phyloP scores from a whole-genome alignment of 768 basidiomycete species.

The Boletus rubescentipes region DNA sequence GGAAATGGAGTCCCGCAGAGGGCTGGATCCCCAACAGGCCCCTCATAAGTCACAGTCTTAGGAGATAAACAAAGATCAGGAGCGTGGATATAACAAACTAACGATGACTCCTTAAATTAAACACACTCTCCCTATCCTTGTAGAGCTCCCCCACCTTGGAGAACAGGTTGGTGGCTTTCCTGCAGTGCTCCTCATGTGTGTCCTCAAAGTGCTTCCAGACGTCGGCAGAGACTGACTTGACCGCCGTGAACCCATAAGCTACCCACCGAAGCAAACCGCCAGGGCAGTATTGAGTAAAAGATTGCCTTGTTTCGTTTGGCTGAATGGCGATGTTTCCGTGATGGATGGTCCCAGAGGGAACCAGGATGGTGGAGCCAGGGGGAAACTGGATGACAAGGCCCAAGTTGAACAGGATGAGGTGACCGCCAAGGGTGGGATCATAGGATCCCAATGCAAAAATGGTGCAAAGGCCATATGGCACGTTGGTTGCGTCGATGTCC shows the following conservation, averaged over 20 bases:
- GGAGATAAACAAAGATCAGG: too few relatives aligned
- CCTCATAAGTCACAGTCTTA: too few relatives aligned
- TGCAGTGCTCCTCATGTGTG: too few relatives aligned
- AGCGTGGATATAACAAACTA: too few relatives aligned
- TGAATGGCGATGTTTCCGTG: background rate
- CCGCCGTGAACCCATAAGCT: background rate
- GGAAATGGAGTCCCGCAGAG: too few relatives aligned
- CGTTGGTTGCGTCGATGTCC: slow-evolving; percentile 33
- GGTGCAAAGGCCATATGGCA: slow-evolving; percentile 33
- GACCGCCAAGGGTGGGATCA: background rate
- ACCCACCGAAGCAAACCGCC: slow-evolving; percentile 2
- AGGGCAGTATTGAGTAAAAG: slow-evolving; percentile 4
- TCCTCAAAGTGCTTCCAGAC: too few relatives aligned
- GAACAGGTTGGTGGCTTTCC: too few relatives aligned
- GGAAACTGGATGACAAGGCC: background rate
- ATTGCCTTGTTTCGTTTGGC: background rate
- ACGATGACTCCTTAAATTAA: too few relatives aligned
- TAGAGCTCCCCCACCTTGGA: too few relatives aligned
- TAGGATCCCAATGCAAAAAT: slow-evolving; percentile 28
- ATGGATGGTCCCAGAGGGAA: background rate
- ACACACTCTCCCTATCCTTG: too few relatives aligned
- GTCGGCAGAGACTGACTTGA: too few relatives aligned
- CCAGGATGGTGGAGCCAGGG: background rate
- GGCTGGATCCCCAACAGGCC: too few relatives aligned
- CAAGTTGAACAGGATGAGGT: background rate